Conservation (phyloP, 176 grass and related monocot genomes). For the Eleusine coracana region DNA sequence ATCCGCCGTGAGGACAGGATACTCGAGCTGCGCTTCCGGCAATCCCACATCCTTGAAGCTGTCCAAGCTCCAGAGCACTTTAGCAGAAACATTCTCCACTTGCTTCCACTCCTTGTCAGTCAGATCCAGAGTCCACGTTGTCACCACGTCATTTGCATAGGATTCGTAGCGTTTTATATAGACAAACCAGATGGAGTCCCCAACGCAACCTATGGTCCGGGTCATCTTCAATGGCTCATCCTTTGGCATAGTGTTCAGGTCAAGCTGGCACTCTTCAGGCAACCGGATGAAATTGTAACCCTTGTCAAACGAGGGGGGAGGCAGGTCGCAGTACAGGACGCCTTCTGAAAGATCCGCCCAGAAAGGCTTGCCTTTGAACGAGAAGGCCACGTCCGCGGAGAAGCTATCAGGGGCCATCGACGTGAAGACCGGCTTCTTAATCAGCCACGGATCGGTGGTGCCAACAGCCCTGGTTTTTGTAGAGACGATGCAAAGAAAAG, state of each 20-base stretch:
- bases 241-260: rapidly evolving
- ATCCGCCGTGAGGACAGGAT: no score
- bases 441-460: not conserved
- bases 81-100: not conserved
- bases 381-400: not conserved
- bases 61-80: not conserved
- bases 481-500: not conserved
- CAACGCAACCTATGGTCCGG: not conserved
- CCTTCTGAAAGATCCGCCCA: not conserved
- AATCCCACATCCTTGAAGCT: not conserved
- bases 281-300: not conserved
- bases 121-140: constrained; percentile 5
- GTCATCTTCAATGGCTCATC: not conserved
- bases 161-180: not conserved
- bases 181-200: not conserved
- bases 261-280: not conserved
- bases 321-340: not conserved
- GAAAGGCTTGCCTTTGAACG: not conserved
- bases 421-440: not conserved
- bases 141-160: no score
- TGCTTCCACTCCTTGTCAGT: not conserved
- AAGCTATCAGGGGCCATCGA: not conserved
- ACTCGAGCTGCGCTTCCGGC: not conserved
- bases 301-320: not conserved
- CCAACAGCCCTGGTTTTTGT: no score